Base-by-base conservation (phyloP, 1,284 basidiomycete species). In the Chalciporus sp. region DNA sequence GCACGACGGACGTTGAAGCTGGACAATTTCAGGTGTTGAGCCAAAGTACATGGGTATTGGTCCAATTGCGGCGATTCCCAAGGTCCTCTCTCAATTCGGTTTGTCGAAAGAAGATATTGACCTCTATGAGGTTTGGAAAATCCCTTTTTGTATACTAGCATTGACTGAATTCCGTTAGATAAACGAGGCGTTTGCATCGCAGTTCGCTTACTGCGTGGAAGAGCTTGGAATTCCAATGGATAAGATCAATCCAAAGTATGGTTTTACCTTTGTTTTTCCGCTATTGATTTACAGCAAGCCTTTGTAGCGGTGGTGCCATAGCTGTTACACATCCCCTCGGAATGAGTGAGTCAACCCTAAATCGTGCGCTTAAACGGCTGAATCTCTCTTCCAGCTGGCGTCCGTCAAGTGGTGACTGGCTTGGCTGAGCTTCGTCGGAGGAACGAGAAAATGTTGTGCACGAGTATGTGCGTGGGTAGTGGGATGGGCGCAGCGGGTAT, bases 391-490 rank as follows among this genome's bases (percentile, higher is more conserved):
- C 59, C 65, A 82, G 92, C 92, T 58, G 92, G 92, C 37, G 76
- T 87, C 26, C 86, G 94, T 29, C 93, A 94, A 72, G 85, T 93
- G 33, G 90, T 92, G 9, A 95, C 94, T 4, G 93, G 88, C 16
- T 80, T 94, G 7, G 82, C 87, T 4, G 87, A 95, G 68, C 79
- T 94, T 42, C 84, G 84, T 63, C 78, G 92, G 37, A 80, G 77
- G 55, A 80, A 86, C 55, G 82, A 80, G 39, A 78, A 81, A 55
- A 58, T 93, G 33, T 75, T 93, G 50, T 89, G 87, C 65, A 89
- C 92, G 1, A 90, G 87, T 57, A 95, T 95, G 94, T 95, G 93
- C 66, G 78, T 95, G 47, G 94, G 92, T 27, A 90, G 87, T 61
- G 91, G 90, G 16, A 94, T 94, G 92, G 92, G 92, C 16, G 90